Conservation (phyloP, 768 basidiomycete species). For the Mycena galopus region DNA sequence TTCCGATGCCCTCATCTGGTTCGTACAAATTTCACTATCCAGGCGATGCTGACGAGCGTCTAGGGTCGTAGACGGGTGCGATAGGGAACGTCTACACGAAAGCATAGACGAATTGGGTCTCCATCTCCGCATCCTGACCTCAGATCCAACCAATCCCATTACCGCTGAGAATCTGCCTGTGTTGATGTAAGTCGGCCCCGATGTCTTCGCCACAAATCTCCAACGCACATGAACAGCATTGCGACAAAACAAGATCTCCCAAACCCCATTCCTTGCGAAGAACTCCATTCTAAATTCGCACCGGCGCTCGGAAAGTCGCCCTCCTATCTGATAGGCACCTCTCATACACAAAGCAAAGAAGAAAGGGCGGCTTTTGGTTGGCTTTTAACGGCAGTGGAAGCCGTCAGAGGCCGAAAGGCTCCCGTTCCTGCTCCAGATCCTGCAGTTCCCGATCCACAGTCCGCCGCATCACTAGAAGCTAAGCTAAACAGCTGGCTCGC, state of each 20-base stretch:
- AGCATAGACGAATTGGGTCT: constrained; percentile 61
- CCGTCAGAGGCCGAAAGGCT: constrained; percentile 32
- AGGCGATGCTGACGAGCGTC: not conserved
- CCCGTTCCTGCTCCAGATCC: not conserved
- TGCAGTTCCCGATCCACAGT: constrained; percentile 33
- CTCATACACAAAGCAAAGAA: constrained; percentile 36
- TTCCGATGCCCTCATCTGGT: constrained; percentile 72
- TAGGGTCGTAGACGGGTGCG: constrained; percentile 61
- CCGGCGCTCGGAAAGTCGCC: constrained; percentile 45
- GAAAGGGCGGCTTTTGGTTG: constrained; percentile 55
- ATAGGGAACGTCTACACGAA: constrained; percentile 62
- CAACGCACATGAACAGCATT: constrained; percentile 46
- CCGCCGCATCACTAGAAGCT: constrained; percentile 43
- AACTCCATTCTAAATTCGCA: constrained; percentile 55
- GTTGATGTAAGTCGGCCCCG: constrained; percentile 45
- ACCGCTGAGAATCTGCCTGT: constrained; percentile 41
- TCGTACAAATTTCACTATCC: constrained; percentile 41
- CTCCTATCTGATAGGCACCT: constrained; percentile 44
- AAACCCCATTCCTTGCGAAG: constrained; percentile 61
- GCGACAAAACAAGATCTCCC: constrained; percentile 76
- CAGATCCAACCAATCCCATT: not conserved
- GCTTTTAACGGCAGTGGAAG: constrained; percentile 50
- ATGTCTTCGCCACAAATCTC: not conserved
- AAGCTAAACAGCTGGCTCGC: constrained; percentile 54
- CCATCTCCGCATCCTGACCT: constrained; percentile 8